A percentile compares a stretch with the other conserved stretches of the same genome.
Evolutionary conservation across 495 filamentous ascomycete species (phyloP).

Genomic region (Opeltia flavorubescens): DNA sequence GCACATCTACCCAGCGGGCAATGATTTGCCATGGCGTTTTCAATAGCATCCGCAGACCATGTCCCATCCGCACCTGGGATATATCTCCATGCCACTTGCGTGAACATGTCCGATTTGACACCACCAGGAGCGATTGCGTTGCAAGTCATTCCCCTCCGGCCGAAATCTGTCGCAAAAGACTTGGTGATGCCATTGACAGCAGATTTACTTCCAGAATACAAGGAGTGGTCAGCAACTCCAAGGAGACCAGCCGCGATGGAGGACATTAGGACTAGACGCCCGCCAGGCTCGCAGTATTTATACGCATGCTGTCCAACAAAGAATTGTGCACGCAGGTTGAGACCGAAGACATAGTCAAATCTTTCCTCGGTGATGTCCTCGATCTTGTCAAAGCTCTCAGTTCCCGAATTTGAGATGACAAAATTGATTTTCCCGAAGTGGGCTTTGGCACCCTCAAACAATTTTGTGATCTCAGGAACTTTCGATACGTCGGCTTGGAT

Average conservation of each 20-base stretch:
- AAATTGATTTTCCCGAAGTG: slow-evolving; percentile 62
- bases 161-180: slow-evolving; percentile 38
- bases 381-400: slow-evolving; percentile 32
- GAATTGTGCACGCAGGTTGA: slow-evolving; percentile 70
- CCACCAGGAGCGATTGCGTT: slow-evolving; percentile 54
- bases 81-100: slow-evolving; percentile 49
- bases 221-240: slow-evolving; percentile 46
- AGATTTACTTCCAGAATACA: slow-evolving; percentile 46
- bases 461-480: slow-evolving; percentile 43
- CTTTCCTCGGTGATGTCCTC: slow-evolving; percentile 60
- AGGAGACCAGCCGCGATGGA: slow-evolving; percentile 39
- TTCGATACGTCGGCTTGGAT: slow-evolving; percentile 66
- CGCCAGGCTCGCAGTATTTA: slow-evolving; percentile 51
- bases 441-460: slow-evolving; percentile 50
- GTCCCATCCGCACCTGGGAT: slow-evolving; percentile 37
- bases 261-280: slow-evolving; percentile 51
- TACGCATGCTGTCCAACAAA: slow-evolving; percentile 69
- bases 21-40: slow-evolving; percentile 32
- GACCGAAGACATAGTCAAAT: slow-evolving; percentile 61
- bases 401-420: slow-evolving; percentile 57
- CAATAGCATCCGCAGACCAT: slow-evolving; percentile 19
- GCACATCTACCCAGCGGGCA: slow-evolving; percentile 47
- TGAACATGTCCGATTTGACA: slow-evolving; percentile 59
- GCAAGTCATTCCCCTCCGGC: slow-evolving; percentile 43
- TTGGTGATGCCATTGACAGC: slow-evolving; percentile 44